Evolutionary conservation across 108 stramenopile species (phyloP), one percentile per base, ranked within the genome.

Genomic region (Licmophora abbreviata): DNA sequence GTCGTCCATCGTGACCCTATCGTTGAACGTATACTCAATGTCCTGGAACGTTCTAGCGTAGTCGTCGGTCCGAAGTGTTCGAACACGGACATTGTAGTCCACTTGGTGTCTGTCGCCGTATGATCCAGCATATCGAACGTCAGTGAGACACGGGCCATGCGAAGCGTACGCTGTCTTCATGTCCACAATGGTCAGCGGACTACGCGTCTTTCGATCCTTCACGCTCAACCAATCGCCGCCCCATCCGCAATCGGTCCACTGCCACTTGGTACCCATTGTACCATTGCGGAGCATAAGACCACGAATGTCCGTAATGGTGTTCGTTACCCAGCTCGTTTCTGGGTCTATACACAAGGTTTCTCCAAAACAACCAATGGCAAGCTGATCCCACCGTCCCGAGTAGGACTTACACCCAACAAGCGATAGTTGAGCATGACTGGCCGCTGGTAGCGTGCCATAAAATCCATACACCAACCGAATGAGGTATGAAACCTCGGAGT

Each of bases 291-390:
- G 1, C 45, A 46, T 46, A n/a, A 46, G 25, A 6, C 24, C 45
- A 46, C 45, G 45, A n/a, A 46, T 24, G 6, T 46, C 45, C 1
- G 45, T 46, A 46, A 46, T 46, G 7, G 45, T 21, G n/a, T 46
- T 23, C n/a, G 45, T 21, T 26, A 24, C 25, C n/a, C 23, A 20
- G 4, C 45, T 26, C 3, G 25, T 20, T 46, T 46, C 45, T 1
- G n/a, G n/a, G 21, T 46, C 45, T n/a, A 46, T 6, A 26, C 45
- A 46, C 22, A 46, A 46, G 22, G 45, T 46, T 8, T 46, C 45
- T 1, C 45, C 45, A 8, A 46, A 46, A 3, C 18, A 46, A n/a
- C 45, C 45, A 46, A 46, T 46, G 3, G 45, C 45, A 4, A 46
- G 3, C 21, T 46, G 45, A 20, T 46, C 45, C 45, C 45, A 46